Percentiles rank a stretch among this genome's conserved stretches.
These are phyloP conservation scores for Pseudocercospora fuligena DNA, from an alignment of 2,329 filamentous ascomycete species.

Conservation along the genomic window DNA sequence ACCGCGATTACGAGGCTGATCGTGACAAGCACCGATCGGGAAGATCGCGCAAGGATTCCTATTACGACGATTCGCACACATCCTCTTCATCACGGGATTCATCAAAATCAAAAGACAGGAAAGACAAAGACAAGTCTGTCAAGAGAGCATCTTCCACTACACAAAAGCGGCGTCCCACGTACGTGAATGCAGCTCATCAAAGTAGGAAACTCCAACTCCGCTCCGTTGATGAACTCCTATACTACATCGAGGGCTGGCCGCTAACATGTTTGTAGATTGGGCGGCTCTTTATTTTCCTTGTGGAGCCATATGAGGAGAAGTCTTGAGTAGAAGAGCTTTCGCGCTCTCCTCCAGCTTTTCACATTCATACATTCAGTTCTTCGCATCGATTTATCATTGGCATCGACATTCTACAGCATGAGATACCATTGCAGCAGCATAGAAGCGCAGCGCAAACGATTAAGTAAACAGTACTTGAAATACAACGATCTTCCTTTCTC, in stretches of 20 bases:
- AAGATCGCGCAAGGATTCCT: slow-evolving; percentile 1
- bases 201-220: slow-evolving; percentile 6
- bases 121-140: background rate
- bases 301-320: slow-evolving; percentile 24
- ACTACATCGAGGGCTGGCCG: slow-evolving; percentile 8
- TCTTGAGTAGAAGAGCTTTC: background rate
- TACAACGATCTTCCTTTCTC: background rate
- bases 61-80: slow-evolving; percentile 1
- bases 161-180: background rate
- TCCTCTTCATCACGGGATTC: slow-evolving; percentile 5
- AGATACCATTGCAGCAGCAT: background rate
- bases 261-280: slow-evolving; percentile 22
- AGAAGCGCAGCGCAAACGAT: background rate
- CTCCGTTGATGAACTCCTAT: slow-evolving; percentile 6
- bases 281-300: slow-evolving; percentile 25
- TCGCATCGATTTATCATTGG: slow-evolving; percentile 2
- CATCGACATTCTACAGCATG: slow-evolving; percentile 5
- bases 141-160: slow-evolving; percentile 4
- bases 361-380: background rate
- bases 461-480: background rate
- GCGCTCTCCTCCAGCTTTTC: background rate
- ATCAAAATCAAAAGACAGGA: slow-evolving; percentile 5
- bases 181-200: slow-evolving; percentile 8
- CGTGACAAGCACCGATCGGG: slow-evolving; percentile 5
- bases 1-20: slow-evolving; percentile 4